These are phyloP conservation scores for Brassica incana DNA, from an alignment of 345 rosid species.

Conservation along the genomic window DNA sequence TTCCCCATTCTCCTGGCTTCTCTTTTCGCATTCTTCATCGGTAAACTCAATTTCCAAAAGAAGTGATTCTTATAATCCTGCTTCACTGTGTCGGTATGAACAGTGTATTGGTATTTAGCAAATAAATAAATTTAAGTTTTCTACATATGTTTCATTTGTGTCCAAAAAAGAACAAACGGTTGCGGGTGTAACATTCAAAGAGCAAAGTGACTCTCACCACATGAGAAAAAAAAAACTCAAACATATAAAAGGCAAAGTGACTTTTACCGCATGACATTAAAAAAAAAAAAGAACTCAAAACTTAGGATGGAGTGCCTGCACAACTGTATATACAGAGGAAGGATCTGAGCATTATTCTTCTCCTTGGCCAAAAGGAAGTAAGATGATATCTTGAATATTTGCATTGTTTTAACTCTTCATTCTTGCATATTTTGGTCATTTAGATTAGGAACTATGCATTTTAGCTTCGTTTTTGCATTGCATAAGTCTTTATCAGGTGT, in stretches of 20 bases:
- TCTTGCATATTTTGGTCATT: too few relatives aligned
- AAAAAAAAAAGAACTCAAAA: background rate
- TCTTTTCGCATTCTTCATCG: constrained; percentile 31
- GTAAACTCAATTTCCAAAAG: constrained; percentile 33
- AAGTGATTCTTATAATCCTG: background rate
- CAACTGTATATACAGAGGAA: background rate
- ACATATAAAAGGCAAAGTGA: too few relatives aligned
- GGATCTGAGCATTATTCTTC: too few relatives aligned
- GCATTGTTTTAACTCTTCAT: too few relatives aligned
- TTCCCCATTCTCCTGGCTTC: constrained; percentile 30
- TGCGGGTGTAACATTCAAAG: background rate
- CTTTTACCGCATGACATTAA: too few relatives aligned
- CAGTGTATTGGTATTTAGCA: background rate
- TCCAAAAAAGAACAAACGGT: background rate
- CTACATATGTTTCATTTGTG: background rate
- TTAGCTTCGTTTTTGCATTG: too few relatives aligned
- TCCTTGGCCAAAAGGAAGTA: too few relatives aligned
- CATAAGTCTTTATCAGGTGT: too few relatives aligned
- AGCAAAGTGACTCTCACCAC: background rate
- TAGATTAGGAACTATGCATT: too few relatives aligned
- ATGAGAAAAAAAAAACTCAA: too few relatives aligned
- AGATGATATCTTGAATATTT: too few relatives aligned
- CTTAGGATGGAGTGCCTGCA: constrained; percentile 1
- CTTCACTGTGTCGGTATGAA: too few relatives aligned
- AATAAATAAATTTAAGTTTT: background rate